Evolutionary conservation across 2,329 filamentous ascomycete genomes (phyloP), one percentile per base, ranked within the genome.

Genomic region (Arthrobotrys sinensis): DNA sequence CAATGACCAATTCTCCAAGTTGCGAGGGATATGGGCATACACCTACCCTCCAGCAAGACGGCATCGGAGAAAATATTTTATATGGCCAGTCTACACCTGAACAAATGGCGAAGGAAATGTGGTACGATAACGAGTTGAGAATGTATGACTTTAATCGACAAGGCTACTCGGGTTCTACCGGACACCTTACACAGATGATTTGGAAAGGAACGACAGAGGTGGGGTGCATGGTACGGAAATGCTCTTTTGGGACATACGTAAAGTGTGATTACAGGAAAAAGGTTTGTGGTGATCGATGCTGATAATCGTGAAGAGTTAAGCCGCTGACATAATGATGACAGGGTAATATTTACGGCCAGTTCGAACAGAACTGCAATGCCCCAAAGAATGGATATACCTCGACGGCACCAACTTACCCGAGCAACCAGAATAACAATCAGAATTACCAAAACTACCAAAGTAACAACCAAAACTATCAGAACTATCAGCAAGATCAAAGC

Each of bases 141-240:
- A 0, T 36, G 19, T 79, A 79, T 43, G 63, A 69, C 45, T 79
- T 79, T 21, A 40, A 38, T 14, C 24, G 50, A 1, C 68, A 66
- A 21, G 67, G 63, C 3, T 79, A 46, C 24, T 64, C 63, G 11
- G 40, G n/a, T 3, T 38, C 65, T 14, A 79, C 67, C 0, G 76
- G 68, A 19, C 76, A 79, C 16, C 19, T 73, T 16, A 79, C 76
- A 3, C 60, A 66, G 46, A 73, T 79, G 45, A 45, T 79, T 0
- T 79, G 76, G 76, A 79, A 73, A 63, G 24, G 10, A 1, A 79
- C 68, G 1, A 73, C 60, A 14, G 46, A 69, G 10, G 55, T 79
- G 7, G 76, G 76, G 2, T 79, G 76, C 24, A 52, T 50, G 21
- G 65, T 68, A 0, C 32, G 62, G 19, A 71, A 67, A 19, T 71